Base-by-base conservation (phyloP, 768 basidiomycete genomes). In the Collybiopsis luxurians region DNA sequence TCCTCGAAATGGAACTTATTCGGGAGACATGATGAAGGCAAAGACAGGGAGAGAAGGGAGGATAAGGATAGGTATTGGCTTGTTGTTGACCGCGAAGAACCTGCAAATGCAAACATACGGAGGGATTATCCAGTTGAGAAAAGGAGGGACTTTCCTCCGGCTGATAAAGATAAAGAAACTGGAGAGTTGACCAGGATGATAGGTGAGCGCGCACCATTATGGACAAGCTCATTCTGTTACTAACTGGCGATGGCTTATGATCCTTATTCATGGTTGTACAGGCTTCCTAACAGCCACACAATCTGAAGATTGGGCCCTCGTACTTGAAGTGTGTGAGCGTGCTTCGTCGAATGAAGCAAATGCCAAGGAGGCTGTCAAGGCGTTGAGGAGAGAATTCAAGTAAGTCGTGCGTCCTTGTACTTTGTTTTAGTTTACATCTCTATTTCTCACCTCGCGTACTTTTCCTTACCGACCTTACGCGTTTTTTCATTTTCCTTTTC, bases 341-440 rank as follows among this genome's bases (percentile, higher is more conserved):
- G 89, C 90, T 3, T 90, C 89, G 1, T 70, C 81, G 2, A 88
- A 66, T 62, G 90, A 94, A 55, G 66, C 71, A 9, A 85, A 85
- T 53, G 90, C 91, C 10, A 94, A 89, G 67, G 94, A 95, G 65
- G 92, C 93, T 0, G 84, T 88, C 5, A 84, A 85, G 53, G 90
- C 93, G 1, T 75, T 95, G 43, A 75, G 93, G 48, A 81, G 86
- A 42, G 92, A 93, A 68, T 92, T 97, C 79, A 94, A 94, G 85
- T 90, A 63, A 27, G 66, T 65, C 2, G 34, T 44, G 47, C 42
- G 19, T 52, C 51, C 31, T 21, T 19, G 19, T 40, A 47, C 23
- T 15, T 53, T 24, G 42, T 43, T 15, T 39, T 43, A 4, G 28
- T 24, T 11, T 0, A 34, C 23, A 3, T 12, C 39, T 40, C 47